Evolutionary conservation across 257 asterid species (phyloP).

Genomic region (Lantana camara): DNA sequence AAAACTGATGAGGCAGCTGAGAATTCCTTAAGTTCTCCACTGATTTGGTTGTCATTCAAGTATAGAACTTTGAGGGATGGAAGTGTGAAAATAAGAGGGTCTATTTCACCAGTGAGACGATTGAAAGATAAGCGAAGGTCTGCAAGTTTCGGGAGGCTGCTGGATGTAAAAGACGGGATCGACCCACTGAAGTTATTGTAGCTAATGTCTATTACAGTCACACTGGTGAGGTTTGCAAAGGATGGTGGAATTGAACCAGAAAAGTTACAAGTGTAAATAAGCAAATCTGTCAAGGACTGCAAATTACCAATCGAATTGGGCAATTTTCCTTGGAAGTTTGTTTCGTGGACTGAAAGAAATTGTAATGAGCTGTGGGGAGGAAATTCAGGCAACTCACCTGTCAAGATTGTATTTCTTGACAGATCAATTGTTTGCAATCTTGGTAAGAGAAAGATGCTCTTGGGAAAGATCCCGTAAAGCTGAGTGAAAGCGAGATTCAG

Average conservation of each 20-base stretch:
- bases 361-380: constrained; percentile 27
- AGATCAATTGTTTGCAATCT: constrained; percentile 23
- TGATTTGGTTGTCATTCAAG: constrained; percentile 32
- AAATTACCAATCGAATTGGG: constrained; percentile 35
- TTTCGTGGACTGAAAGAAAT: constrained; percentile 14
- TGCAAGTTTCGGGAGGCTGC: constrained; percentile 25
- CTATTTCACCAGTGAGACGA: constrained; percentile 28
- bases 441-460: constrained; percentile 27
- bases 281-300: constrained; percentile 29
- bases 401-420: constrained; percentile 18
- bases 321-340: constrained; percentile 26
- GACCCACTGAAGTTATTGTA: constrained; percentile 25
- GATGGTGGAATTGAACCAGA: constrained; percentile 38
- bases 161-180: constrained; percentile 25
- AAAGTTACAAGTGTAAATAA: constrained; percentile 35
- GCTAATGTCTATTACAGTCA: constrained; percentile 31
- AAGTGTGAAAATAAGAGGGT: constrained; percentile 35
- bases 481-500: constrained; percentile 27
- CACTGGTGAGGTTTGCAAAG: constrained; percentile 33
- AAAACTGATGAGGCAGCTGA: constrained; percentile 27
- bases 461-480: constrained; percentile 27
- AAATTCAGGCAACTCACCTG: constrained; percentile 35
- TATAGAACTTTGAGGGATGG: constrained; percentile 29
- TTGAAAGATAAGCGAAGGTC: constrained; percentile 35
- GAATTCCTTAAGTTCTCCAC: constrained; percentile 29